Evolutionary conservation across 2,329 filamentous ascomycete species (phyloP).

Genomic region (Hypomyces rosellus): DNA sequence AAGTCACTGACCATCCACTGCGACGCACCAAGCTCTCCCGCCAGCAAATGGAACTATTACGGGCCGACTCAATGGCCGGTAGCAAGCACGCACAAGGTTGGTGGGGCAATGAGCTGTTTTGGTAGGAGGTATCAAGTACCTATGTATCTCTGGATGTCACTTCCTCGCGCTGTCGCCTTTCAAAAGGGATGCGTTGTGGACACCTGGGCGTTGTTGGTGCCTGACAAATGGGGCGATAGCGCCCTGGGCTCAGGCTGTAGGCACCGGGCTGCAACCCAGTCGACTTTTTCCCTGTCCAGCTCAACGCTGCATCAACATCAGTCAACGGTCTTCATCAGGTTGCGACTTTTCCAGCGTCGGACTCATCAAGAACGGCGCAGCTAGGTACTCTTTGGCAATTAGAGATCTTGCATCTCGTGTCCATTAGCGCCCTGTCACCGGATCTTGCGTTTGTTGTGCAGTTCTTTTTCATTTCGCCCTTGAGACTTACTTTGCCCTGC

Average conservation of each 20-base stretch:
- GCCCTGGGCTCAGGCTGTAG: too few relatives aligned
- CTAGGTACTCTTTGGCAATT: conserved; percentile 16
- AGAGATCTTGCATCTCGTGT: conserved; percentile 14
- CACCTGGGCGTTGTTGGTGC: conserved; percentile 19
- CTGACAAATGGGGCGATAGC: conserved; percentile 26
- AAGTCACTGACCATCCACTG: too few relatives aligned
- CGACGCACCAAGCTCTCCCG: too few relatives aligned
- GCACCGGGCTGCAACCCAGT: conserved; percentile 14
- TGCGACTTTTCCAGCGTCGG: conserved; percentile 16
- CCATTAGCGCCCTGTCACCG: conserved; percentile 11
- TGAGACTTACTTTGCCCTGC: conserved; percentile 1
- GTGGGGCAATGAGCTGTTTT: conserved; percentile 6
- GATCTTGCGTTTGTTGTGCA: conserved; percentile 6
- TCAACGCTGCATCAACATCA: conserved; percentile 26
- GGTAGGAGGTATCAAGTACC: background rate
- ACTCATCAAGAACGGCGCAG: conserved; percentile 19
- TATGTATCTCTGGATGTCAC: background rate
- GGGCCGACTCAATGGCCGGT: conserved; percentile 16
- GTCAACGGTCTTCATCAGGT: conserved; percentile 18
- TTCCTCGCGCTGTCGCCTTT: too few relatives aligned
- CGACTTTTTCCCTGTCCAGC: conserved; percentile 25
- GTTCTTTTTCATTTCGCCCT: background rate
- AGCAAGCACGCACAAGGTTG: background rate
- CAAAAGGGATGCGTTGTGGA: too few relatives aligned
- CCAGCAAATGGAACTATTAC: background rate